These are phyloP conservation scores for Colletotrichum aenigma DNA, from an alignment of 2,329 filamentous ascomycete genomes.

Conservation along the genomic window DNA sequence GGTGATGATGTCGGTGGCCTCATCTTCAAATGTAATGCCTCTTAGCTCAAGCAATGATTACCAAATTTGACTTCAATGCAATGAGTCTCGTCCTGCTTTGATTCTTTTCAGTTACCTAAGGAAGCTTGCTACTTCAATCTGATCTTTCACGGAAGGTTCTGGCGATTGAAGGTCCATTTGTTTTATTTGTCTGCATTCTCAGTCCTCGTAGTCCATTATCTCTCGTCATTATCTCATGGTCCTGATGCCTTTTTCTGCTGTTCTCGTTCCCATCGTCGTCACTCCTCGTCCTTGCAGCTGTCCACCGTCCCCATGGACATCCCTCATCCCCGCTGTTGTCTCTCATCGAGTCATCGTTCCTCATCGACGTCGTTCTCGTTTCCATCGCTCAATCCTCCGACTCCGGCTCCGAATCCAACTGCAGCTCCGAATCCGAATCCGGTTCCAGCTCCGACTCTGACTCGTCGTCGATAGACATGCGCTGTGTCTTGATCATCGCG, in stretches of 20 bases:
- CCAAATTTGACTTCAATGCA: rapidly evolving
- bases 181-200: neutral
- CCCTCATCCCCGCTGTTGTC: too few relatives aligned
- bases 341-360: too few relatives aligned
- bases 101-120: rapidly evolving
- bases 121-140: neutral
- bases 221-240: neutral
- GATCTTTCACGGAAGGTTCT: neutral
- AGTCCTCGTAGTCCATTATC: rapidly evolving
- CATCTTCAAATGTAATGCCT: rapidly evolving
- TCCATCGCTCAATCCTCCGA: neutral
- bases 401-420: too few relatives aligned
- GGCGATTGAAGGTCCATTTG: neutral
- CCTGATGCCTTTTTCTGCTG: neutral
- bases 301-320: neutral
- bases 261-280: rapidly evolving
- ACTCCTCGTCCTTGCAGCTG: neutral
- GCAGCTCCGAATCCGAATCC: too few relatives aligned
- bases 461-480: neutral
- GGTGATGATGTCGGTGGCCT: neutral
- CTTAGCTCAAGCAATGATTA: rapidly evolving
- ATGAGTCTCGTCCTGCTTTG: rapidly evolving
- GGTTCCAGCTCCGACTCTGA: neutral
- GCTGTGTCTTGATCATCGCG: too few relatives aligned
- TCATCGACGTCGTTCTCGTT: neutral